Evolutionary conservation across 2,329 filamentous ascomycete genomes (phyloP).

Genomic region (Aspergillus fumigatus): DNA sequence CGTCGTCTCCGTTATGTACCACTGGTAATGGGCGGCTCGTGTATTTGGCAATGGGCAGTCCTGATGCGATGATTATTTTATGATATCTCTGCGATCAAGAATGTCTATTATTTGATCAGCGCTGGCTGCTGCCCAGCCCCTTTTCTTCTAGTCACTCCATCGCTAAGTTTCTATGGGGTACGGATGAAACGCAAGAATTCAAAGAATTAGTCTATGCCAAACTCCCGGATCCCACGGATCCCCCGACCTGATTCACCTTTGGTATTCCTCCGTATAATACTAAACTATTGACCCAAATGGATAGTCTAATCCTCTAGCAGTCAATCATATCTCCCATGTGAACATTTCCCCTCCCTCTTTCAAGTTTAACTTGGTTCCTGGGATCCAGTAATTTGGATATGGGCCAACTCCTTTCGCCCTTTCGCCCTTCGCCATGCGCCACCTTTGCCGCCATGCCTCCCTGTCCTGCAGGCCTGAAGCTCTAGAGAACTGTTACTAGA

Average conservation of each 20-base stretch:
- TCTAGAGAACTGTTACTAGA: neutral
- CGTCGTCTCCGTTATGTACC: neutral
- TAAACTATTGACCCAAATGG: neutral
- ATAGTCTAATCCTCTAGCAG: neutral
- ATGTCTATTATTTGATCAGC: neutral
- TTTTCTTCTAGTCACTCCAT: neutral
- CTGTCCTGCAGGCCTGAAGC: slow-evolving; percentile 6
- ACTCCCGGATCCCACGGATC: neutral
- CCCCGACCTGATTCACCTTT: neutral
- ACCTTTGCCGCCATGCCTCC: slow-evolving; percentile 15
- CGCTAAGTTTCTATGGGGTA: neutral
- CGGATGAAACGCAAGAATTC: neutral
- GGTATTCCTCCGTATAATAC: neutral
- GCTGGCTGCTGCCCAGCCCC: neutral
- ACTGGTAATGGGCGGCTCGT: neutral
- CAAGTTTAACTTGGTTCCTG: slow-evolving; percentile 18
- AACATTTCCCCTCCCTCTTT: slow-evolving; percentile 2
- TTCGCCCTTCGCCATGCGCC: slow-evolving; percentile 10
- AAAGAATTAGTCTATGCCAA: neutral
- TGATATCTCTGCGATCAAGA: neutral
- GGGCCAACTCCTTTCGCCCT: slow-evolving; percentile 11
- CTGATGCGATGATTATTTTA: neutral
- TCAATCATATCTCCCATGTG: neutral
- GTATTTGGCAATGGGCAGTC: neutral
- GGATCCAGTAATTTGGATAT: slow-evolving; percentile 22